Base-by-base conservation (phyloP, 2,329 filamentous ascomycete species). In the Fusarium citri region DNA sequence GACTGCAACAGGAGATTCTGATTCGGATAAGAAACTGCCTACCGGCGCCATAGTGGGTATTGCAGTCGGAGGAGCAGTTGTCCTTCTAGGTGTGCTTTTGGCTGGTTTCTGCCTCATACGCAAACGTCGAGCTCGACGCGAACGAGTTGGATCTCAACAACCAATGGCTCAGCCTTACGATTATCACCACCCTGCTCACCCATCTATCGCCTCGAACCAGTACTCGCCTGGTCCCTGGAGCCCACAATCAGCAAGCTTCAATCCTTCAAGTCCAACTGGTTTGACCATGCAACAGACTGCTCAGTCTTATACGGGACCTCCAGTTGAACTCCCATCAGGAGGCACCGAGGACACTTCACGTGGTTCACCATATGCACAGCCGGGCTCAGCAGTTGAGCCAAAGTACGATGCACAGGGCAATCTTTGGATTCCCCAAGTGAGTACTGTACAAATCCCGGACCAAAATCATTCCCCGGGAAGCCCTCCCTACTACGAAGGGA, bases 21-120 rank as follows among this genome's bases (percentile, higher is more conserved):
- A 54, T 58, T 12, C 60, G 15, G 59, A 23, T 20, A 23, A 15
- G 4, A 56, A 71, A 81, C 53, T 76, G 2, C 78, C 79, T 6
- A 77, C 73, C 0, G 83, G 83, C 12, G 83, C 81, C 14, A 83
- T 85, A 48, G 78, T 74, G 6, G 84, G 84, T 20, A 83, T 86
- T 43, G 80, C 79, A 9, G 74, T 84, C 15, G 83, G 80, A 11
- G 77, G 78, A 25, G 78, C 66, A 2, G 72, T 75, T 10, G 77
- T 67, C 2, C 55, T 80, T 3, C 43, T 81, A 20, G 68, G 73
- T 2, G 45, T 78, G 8, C 34, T 78, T 3, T 23, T 76, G 14
- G 76, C 72, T 28, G 59, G 63, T 26, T 79, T 76, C 58, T 78
- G 76, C 48, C 70, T 82, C 48, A 42, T 81, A 37, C 77, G 78